These are phyloP conservation scores for Apophysomyces elegans DNA, from an alignment of 371 early-diverging fungal genomes.

Conservation along the genomic window DNA sequence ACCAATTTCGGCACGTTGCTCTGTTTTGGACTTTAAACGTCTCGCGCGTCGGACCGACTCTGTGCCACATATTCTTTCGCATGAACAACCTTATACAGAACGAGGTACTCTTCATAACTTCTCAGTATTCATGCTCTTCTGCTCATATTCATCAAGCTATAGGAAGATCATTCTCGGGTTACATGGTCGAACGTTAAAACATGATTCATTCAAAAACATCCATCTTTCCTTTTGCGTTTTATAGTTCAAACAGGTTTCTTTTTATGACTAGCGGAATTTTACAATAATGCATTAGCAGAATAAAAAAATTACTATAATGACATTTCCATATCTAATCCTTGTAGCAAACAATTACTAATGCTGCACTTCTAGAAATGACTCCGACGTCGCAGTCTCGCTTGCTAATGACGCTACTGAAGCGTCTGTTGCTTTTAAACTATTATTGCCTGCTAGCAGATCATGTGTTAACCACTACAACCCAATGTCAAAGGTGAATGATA, in stretches of 20 bases:
- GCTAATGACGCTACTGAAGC: no score
- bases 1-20: not conserved
- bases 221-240: not conserved
- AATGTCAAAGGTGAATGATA: no score
- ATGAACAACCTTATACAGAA: not conserved
- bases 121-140: not conserved
- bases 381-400: not conserved
- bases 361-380: not conserved
- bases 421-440: no score
- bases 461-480: no score
- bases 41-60: not conserved
- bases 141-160: not conserved
- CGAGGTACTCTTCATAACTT: not conserved
- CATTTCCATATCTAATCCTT: no score
- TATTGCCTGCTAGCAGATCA: no score
- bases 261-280: no score
- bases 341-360: not conserved
- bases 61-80: not conserved
- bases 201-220: slow-evolving; percentile 1
- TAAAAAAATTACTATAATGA: no score
- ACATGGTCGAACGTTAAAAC: not conserved
- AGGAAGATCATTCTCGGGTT: no score
- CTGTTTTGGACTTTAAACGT: not conserved
- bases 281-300: no score
- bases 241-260: no score